Base-by-base conservation (phyloP, 192 early-diverging fungal genomes). In the Lunasporangiospora selenospora region DNA sequence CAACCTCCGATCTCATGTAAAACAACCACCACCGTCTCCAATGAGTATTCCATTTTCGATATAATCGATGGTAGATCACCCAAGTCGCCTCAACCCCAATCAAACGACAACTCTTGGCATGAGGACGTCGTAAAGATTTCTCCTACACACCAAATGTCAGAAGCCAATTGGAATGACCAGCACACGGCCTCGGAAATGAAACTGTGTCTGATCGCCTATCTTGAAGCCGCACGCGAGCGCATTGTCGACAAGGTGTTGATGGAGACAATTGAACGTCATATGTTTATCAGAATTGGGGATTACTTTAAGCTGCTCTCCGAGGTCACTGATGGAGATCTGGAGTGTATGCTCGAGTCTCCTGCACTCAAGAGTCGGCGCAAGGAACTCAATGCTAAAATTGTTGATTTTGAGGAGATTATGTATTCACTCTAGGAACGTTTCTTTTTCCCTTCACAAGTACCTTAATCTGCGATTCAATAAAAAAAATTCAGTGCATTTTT, bases 181-280 rank as follows among this genome's bases (percentile, higher is more conserved):
- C 29, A 27, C 40, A 56, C 29, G 29, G 16, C 39, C 9, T 16
- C n/a, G 6, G 53, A 56, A 18, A 42, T 58, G 56, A 6, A 46
- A 5, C 12, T 33, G 31, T 58, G 56, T 32, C 23, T 46, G 2
- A 12, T 19, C 30, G 56, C 43, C n/a, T 58, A 58, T 23, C 41
- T 46, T 32, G 46, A 15, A 13, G 36, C 43, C 2, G 43, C 56
- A 13, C 41, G 26, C 2, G 56, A 58, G 19, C 56, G 56, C 13
- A 46, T 58, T 27, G 33, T 46, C 23, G 56, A 58, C 43, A 58
- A 58, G 33, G 56, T 58, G 5, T 3, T 58, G 6, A 58, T 46
- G 56, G 31, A 58, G 23, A 58, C 56, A 19, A 58, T 58, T 19
- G 56, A 58, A 33, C 56, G 56, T 15, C 21, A 58, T 24, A 46